Base-by-base conservation (phyloP, 2,329 filamentous ascomycete genomes). In the Rutstroemia sydowiana region DNA sequence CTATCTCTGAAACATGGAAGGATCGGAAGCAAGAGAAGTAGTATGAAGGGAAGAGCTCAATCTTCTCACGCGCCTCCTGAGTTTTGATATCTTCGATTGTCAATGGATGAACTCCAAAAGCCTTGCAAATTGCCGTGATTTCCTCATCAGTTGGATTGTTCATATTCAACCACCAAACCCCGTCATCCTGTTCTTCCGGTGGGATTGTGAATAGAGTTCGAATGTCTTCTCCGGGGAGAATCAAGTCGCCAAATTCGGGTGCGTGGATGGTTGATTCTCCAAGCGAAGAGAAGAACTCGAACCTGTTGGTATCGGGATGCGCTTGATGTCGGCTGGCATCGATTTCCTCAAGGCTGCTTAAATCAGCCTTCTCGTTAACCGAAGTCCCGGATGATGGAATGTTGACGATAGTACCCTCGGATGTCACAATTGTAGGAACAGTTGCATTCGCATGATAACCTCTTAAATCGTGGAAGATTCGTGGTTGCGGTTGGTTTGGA, bases 151-250 rank as follows among this genome's bases (percentile, higher is more conserved):
- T 91, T 1, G 92, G 89, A 60, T 88, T 89, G 66, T 92, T 86
- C 67, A 96, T 85, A 64, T 98, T 95, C 46, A 98, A 77, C 93
- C 93, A 98, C 91, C 92, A 98, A n/a, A 95, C 91, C 63, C 92
- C 92, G 55, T 82, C 79, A 28, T 77, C 76, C 48, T 76, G 77
- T 2, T 76, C 79, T 32, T 82, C 75, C 60, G 84, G 81, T 6
- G 81, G 81, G 31, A 84, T 73, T 30, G 75, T 74, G 66, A 98
- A 98, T 10, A 98, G 80, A 52, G 90, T 89, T 30, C 88, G 85
- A 62, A 97, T 87, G 53, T 86, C 87, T 67, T 96, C 93, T 8
- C 90, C 92, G 2, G 91, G 90, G 52, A 95, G 82, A 4, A 96
- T 79, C 8, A 96, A 78, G 61, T 91, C 92, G 18, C 88, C 89